Base-by-base conservation (phyloP, 257 asterid species). In the Gynochthodes officinalis region DNA sequence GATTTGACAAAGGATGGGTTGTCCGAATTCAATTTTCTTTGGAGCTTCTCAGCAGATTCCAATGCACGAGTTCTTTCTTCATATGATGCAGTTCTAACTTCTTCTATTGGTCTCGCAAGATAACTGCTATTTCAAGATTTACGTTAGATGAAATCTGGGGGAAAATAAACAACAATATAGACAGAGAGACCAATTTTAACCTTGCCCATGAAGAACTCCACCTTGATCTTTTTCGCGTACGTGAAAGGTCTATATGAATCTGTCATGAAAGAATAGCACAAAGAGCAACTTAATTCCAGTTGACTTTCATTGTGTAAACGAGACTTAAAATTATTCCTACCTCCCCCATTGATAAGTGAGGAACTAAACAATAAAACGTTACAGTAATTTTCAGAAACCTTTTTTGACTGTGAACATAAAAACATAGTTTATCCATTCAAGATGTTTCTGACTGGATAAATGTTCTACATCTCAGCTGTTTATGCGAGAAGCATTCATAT, bases 101-200 rank as follows among this genome's bases (percentile, higher is more conserved):
- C 98, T 77, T 90, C 96, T 49, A 80, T 11, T 25, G 97, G 98
- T 58, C 96, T 83, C 65, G 96, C 97, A 39, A 90, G 89, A 83
- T 93, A 93, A 76, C 97, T 93, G 71, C 21, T 64, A 71, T 50
- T 66, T 78, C 72, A 73, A 39, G 67, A 69, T 43, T 42, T 35
- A 37, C 50, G 16, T 82, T 30, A 75, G 73, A 61, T 50, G 67
- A 52, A 28, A 64, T 18, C 37, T 16, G 43, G 43, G 43, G 27
- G 21, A 27, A 48, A 39, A 28, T 13, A 32, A 30, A 43, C 19
- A 73, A 15, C 25, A 59, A 32, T 48, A 73, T 18, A 23, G 2
- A 21, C 21, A 43, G 7, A 28, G 42, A 50, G 57, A 6, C 32
- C 52, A 39, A 23, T 58, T 65, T 33, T 70, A 71, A 89, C 98